phyloP scores from a whole-genome alignment of 1,139 yeast species.

The Lipomyces yarrowii region DNA sequence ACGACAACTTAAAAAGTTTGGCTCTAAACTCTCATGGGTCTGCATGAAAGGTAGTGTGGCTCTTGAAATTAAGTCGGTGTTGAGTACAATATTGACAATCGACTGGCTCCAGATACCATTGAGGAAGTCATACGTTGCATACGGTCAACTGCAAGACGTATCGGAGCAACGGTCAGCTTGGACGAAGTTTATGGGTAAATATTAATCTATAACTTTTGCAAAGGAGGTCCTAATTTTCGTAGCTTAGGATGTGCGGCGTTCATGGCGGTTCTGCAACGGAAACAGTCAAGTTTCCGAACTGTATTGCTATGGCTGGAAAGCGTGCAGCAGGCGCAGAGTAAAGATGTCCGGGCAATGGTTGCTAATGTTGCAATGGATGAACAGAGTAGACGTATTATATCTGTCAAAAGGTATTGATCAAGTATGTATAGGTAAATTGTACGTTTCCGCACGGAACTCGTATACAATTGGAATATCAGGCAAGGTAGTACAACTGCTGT shows the following conservation, averaged over 20 bases:
- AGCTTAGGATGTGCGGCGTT: conserved; percentile 25
- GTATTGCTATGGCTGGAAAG: conserved; percentile 14
- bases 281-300: conserved; percentile 18
- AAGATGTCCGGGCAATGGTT: background rate
- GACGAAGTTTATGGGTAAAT: conserved; percentile 13
- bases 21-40: background rate
- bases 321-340: background rate
- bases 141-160: background rate
- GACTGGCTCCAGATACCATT: background rate
- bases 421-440: background rate
- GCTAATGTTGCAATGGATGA: conserved; percentile 2
- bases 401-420: conserved; percentile 5
- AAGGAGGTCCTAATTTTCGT: background rate
- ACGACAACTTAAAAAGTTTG: background rate
- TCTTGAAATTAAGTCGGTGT: background rate
- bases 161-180: background rate
- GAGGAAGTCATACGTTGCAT: background rate
- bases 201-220: background rate
- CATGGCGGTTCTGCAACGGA: conserved; percentile 12
- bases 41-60: background rate
- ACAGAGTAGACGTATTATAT: background rate
- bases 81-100: background rate
- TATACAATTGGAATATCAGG: no score
- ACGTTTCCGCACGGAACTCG: no score
- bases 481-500: no score